Evolutionary conservation across 140 eudicot species (phyloP), one percentile per base, ranked within the genome.

Genomic region (Flaveria floridana): DNA sequence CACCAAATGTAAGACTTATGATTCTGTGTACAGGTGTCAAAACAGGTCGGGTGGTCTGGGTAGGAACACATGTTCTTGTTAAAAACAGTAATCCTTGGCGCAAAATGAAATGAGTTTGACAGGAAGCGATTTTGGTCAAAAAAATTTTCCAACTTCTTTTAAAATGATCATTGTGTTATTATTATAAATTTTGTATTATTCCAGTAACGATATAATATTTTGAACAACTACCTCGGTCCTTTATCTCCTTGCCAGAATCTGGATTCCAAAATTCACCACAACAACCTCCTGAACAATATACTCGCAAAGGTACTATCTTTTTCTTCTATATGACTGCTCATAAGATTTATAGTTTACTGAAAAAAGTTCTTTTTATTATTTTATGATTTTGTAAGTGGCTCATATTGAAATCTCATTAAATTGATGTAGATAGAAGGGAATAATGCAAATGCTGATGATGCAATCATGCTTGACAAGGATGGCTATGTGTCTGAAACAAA

Each of bases 251-350:
- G 79, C 53, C 95, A 94, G 97, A 88, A 94, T 83, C 84, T 90
- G 91, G 97, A 94, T 88, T 94, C 99, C 62, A 94, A 88, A 85
- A 94, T 94, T 82, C 97, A 94, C 80, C 97, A 94, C 79, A 94
- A 90, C 89, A 94, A 90, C 84, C 94, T 94, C 58, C 87, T 94
- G 67, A 94, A 94, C 86, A 94, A 94, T 86, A 94, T 94, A 83
- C 99, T 94, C 51, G 97, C 99, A 42, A 94, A 94, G 99, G 99
- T 94, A 82, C 21, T 37, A 0, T 39, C 6, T 26, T 71, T 78
- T 21, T 50, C 12, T 52, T 52, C n/a, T 50, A 26, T 11, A 52
- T 39, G 73, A 51, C 53, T 41, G 52, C 47, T 12, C 42, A 55
- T 0, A 53, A 53, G 37, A 63, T 63, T 28, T 63, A 28, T 47